Evolutionary conservation across 2,329 filamentous ascomycete genomes (phyloP), one percentile per base, ranked within the genome.

Genomic region (Exophiala spinifera): DNA sequence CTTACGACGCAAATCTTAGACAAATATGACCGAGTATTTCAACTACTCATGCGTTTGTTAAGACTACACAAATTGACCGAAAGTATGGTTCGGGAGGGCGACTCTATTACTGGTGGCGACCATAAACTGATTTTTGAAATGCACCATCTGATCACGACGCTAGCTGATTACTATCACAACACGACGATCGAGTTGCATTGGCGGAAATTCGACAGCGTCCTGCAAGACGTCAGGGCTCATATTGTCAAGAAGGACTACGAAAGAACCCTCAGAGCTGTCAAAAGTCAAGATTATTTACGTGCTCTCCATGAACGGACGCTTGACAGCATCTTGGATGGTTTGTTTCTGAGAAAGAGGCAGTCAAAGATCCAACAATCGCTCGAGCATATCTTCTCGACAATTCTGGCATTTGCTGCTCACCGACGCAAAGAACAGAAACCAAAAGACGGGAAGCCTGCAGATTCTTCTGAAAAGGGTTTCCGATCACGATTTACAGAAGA

Each of bases 11-110:
- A 77, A 0, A 80, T 86, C 1, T 73, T 97, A 10, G 75, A 84
- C 51, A 90, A 90, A 63, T 97, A 96, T 65, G 94, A 97, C 68
- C 78, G 79, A 44, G 80, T 96, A 33, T 97, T 96, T 74, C 88
- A 85, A 63, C 79, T 89, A 14, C 74, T 96, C 0, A 76, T 97
- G 2, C 84, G 89, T 2, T 74, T 95, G 1, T 70, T 90, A 11
- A 84, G 94, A 31, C 86, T 96, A 81, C 75, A 90, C 3, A 91
- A 87, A 57, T 84, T 91, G 0, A 82, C 87, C 3, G 61, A 62
- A 33, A 57, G 23, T 8, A 31, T 61, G 55, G 19, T 61, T 20
- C 47, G 56, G 21, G 47, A 50, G 61, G 69, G 7, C 67, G 66
- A 5, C 66, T 40, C 15, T 70, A 61, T 31, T 6, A 10, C 28